Evolutionary conservation across 202 grass and related monocot species (phyloP).

Genomic region (Carex arenaria): DNA sequence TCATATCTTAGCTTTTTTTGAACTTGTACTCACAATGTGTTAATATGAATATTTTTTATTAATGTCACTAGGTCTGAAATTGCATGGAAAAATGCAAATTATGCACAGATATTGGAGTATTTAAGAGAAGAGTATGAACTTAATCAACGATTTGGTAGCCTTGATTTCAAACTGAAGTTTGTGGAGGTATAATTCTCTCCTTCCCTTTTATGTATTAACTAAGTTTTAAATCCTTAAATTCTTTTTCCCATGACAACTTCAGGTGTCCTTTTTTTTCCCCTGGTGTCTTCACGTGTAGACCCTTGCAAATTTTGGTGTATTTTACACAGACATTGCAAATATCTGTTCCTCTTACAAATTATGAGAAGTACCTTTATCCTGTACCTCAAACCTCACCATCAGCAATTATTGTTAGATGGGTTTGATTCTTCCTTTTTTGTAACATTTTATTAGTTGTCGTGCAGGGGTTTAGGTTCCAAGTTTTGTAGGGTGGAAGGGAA

Average conservation of each 20-base stretch:
- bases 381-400: neutral
- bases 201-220: neutral
- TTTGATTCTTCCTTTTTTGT: neutral
- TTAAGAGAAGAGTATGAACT: slow-evolving; percentile 87
- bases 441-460: neutral
- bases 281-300: neutral
- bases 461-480: neutral
- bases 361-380: neutral
- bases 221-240: neutral
- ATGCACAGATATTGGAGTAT: slow-evolving; percentile 82
- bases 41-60: neutral
- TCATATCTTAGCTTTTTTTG: neutral
- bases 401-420: neutral
- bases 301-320: neutral
- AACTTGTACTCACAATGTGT: neutral
- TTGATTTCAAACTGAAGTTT: slow-evolving; percentile 94
- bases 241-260: slow-evolving; percentile 9
- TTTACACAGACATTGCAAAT: neutral
- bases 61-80: slow-evolving; percentile 66
- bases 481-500: neutral
- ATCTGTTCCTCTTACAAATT: neutral
- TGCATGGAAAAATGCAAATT: slow-evolving; percentile 98
- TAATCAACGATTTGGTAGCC: slow-evolving; percentile 84
- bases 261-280: neutral
- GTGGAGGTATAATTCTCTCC: slow-evolving; percentile 51